Percentiles rank a stretch among this genome's conserved stretches.
phyloP scores from a whole-genome alignment of 2,329 filamentous ascomycete species.

The Aspergillus japonicus region DNA sequence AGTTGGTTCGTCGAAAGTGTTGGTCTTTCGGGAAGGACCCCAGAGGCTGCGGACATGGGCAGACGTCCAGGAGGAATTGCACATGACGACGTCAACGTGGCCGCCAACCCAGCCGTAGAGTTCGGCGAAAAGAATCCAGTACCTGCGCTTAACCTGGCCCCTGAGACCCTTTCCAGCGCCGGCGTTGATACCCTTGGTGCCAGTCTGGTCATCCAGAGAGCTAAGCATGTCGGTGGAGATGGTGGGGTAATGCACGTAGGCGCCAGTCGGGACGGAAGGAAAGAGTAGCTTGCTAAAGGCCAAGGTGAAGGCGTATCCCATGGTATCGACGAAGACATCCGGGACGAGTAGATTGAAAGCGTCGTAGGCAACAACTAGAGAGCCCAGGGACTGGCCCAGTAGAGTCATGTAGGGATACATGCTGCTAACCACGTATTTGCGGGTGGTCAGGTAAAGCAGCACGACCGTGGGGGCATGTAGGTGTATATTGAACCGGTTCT shows the following conservation, averaged over 20 bases:
- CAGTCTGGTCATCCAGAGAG: constrained; percentile 68
- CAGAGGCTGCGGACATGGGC: constrained; percentile 77
- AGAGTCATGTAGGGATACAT: constrained; percentile 93
- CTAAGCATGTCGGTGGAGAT: constrained; percentile 97
- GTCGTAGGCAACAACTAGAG: constrained; percentile 82
- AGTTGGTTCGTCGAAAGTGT: constrained; percentile 49
- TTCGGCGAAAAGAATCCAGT: constrained; percentile 83
- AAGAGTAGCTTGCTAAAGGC: constrained; percentile 82
- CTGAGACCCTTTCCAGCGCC: constrained; percentile 72
- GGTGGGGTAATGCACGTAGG: constrained; percentile 97
- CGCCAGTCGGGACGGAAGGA: constrained; percentile 74
- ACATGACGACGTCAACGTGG: constrained; percentile 91
- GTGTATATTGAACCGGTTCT: constrained; percentile 88
- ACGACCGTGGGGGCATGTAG: constrained; percentile 78
- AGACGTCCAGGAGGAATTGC: constrained; percentile 94
- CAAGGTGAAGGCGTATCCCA: constrained; percentile 93
- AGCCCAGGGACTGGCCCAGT: constrained; percentile 89
- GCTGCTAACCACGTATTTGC: constrained; percentile 79
- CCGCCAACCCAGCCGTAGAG: constrained; percentile 81
- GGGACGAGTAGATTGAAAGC: constrained; percentile 89
- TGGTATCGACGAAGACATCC: constrained; percentile 93
- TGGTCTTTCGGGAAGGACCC: constrained; percentile 54
- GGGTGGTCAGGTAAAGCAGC: constrained; percentile 87
- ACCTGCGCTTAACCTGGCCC: constrained; percentile 71
- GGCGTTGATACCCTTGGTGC: constrained; percentile 73